Conservation (phyloP, 805 yeast genomes). For the Pichia membranifaciens region DNA sequence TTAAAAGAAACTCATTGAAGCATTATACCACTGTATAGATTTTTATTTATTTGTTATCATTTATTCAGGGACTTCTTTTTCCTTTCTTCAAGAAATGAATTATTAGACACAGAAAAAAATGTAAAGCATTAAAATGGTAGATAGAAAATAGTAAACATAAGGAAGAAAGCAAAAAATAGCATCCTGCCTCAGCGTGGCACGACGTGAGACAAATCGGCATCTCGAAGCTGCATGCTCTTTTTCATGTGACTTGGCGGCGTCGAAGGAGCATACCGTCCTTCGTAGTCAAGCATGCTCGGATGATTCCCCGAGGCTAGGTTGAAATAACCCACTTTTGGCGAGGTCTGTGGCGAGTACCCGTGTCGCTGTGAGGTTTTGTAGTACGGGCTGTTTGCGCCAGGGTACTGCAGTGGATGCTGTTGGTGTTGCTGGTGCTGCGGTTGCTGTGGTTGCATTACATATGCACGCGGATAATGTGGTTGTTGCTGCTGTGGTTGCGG, state of each 20-base stretch:
- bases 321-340: background rate
- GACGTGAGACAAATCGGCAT: conserved; percentile 12
- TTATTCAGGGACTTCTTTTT: no score
- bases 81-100: no score
- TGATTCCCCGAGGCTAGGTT: background rate
- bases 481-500: background rate
- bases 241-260: background rate
- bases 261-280: background rate
- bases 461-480: background rate
- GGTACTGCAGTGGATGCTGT: background rate
- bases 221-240: conserved; percentile 3
- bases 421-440: no score
- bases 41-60: no score
- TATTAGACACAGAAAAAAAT: no score
- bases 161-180: background rate
- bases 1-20: background rate
- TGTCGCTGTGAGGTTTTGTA: background rate
- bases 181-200: conserved; percentile 8
- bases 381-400: background rate
- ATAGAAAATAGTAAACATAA: background rate
- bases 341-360: conserved; percentile 2
- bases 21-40: no score
- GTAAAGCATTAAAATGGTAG: background rate
- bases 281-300: no score
- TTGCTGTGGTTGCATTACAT: no score